A percentile compares a stretch with the other conserved stretches of the same genome.
Evolutionary conservation across 192 early-diverging fungal genomes (phyloP).

Genomic region (Backusella parvicylindrica): DNA sequence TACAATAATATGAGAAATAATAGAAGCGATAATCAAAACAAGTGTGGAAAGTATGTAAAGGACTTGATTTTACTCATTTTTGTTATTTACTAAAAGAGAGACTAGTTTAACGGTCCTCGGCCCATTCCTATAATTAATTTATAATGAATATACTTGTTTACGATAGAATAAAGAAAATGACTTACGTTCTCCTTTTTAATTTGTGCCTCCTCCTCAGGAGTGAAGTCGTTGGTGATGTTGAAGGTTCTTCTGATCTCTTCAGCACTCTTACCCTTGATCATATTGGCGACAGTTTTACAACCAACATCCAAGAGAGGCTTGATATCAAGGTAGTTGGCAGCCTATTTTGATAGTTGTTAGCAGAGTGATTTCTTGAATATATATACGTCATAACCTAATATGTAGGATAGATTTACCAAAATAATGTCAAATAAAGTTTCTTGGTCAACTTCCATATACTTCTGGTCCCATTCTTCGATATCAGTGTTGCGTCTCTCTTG

Average conservation of each 20-base stretch:
- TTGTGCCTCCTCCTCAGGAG: constrained; percentile 94
- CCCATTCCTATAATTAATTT: constrained; percentile 40
- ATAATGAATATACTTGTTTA: too few species aligned
- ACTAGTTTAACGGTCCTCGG: constrained; percentile 35
- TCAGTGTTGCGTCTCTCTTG: constrained; percentile 63
- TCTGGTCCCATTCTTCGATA: constrained; percentile 78
- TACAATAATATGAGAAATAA: not conserved
- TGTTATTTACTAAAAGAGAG: not conserved
- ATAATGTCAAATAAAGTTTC: constrained; percentile 82
- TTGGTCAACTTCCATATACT: constrained; percentile 76
- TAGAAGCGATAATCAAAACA: not conserved
- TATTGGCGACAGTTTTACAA: constrained; percentile 98
- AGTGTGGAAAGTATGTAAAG: not conserved
- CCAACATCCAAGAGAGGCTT: constrained; percentile 95
- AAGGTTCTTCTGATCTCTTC: constrained; percentile 95
- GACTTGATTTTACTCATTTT: not conserved
- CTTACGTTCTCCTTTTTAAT: constrained; percentile 72
- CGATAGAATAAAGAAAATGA: too few species aligned
- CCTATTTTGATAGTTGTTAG: constrained; percentile 25
- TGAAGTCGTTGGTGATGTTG: constrained; percentile 97
- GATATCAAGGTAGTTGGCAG: constrained; percentile 93
- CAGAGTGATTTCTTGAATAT: too few species aligned
- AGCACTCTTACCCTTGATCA: constrained; percentile 93
- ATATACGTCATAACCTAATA: too few species aligned
- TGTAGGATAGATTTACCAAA: constrained; percentile 48